Conservation (phyloP, 345 rosid genomes). For the Brassica rapa region DNA sequence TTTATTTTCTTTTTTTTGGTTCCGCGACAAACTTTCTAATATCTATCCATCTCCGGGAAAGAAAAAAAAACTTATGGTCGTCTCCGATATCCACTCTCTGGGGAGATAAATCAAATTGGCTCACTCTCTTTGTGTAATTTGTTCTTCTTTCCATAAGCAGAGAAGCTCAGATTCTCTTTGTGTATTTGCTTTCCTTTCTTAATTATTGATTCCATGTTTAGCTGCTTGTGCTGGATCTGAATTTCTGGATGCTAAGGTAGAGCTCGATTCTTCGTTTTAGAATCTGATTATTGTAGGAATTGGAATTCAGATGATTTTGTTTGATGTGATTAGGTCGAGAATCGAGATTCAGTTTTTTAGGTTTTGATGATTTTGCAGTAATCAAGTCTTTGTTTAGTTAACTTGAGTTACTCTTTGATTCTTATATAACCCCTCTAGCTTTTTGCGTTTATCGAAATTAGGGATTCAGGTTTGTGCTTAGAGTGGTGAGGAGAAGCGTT, state of each 20-base stretch:
- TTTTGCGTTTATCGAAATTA: no score
- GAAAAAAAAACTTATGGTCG: constrained; percentile 40
- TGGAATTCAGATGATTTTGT: constrained; percentile 11
- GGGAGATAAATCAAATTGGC: constrained; percentile 26
- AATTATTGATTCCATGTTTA: constrained; percentile 13
- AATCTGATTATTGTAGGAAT: constrained; percentile 12
- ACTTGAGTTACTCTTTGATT: constrained; percentile 3
- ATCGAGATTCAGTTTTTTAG: constrained; percentile 17
- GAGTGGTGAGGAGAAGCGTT: neutral
- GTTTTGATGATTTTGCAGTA: constrained; percentile 17
- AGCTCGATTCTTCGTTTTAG: constrained; percentile 15
- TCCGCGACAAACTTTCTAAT: constrained; percentile 31
- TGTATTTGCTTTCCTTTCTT: neutral
- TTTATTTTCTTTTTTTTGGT: constrained; percentile 8
- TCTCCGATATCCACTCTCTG: constrained; percentile 37
- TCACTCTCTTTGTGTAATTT: neutral
- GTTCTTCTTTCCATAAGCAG: constrained; percentile 28
- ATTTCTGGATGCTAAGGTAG: constrained; percentile 6
- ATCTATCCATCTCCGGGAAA: constrained; percentile 25
- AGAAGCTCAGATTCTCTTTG: constrained; percentile 25
- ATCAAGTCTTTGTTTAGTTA: constrained; percentile 8
- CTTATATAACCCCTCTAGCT: no score
- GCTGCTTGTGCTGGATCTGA: constrained; percentile 27
- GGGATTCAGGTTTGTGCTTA: neutral
- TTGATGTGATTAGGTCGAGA: neutral